These are phyloP conservation scores for Byssochlamys sp. DNA, from an alignment of 2,329 filamentous ascomycete genomes.

Conservation along the genomic window DNA sequence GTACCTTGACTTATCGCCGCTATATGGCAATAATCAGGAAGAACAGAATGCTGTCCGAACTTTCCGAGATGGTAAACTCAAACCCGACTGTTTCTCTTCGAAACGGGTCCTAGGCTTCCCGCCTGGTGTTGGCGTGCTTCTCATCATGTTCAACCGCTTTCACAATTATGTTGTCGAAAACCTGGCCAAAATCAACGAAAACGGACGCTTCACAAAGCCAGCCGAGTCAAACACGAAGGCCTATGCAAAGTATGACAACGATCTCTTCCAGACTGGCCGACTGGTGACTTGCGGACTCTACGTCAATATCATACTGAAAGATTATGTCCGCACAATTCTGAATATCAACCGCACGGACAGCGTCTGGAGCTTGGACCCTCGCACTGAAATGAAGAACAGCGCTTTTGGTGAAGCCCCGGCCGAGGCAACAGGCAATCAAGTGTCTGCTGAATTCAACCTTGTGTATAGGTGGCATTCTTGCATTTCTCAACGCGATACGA, in stretches of 20 bases:
- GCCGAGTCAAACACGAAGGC: constrained; percentile 29
- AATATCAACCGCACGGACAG: constrained; percentile 51
- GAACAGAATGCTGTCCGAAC: constrained; percentile 57
- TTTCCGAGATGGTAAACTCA: constrained; percentile 57
- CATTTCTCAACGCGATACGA: constrained; percentile 51
- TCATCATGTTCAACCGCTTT: constrained; percentile 61
- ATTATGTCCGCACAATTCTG: constrained; percentile 54
- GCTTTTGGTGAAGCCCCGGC: constrained; percentile 38
- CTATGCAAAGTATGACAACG: constrained; percentile 37
- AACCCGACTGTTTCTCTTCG: constrained; percentile 61
- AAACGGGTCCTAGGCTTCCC: constrained; percentile 57
- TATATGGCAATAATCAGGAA: constrained; percentile 59
- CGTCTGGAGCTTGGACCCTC: constrained; percentile 55
- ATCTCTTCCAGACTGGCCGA: constrained; percentile 49
- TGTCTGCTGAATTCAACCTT: constrained; percentile 59
- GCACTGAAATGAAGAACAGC: constrained; percentile 47
- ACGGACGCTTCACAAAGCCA: constrained; percentile 53
- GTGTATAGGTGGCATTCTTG: constrained; percentile 58
- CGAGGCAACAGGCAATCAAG: constrained; percentile 55
- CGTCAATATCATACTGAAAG: constrained; percentile 46
- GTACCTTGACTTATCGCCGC: constrained; percentile 62
- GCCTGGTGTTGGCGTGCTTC: constrained; percentile 56
- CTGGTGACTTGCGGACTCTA: constrained; percentile 48
- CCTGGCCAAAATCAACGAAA: constrained; percentile 57
- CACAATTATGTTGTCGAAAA: constrained; percentile 60